Percentiles rank a stretch among this genome's conserved stretches.
Evolutionary conservation across 2,329 filamentous ascomycete species (phyloP).

Genomic region (Diaporthe australafricana): DNA sequence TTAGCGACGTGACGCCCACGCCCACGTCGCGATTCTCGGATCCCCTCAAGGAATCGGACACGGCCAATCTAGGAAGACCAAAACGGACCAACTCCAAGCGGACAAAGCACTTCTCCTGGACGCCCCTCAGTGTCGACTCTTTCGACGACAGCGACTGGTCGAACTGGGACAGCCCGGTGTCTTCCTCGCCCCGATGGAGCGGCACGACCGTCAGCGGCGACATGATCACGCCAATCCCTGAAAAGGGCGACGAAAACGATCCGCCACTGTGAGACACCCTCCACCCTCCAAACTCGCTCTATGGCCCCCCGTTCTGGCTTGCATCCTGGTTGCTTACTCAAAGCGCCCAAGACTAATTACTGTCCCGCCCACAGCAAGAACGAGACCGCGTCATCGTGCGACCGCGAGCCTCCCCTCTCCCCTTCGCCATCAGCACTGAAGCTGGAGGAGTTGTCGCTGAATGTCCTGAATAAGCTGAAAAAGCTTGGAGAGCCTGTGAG

Average conservation of each 20-base stretch:
- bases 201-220: conserved; percentile 68
- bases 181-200: conserved; percentile 69
- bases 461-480: conserved; percentile 78
- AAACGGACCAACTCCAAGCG: conserved; percentile 46
- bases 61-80: conserved; percentile 34
- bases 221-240: conserved; percentile 57
- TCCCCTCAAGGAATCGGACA: conserved; percentile 33
- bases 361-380: conserved; percentile 38
- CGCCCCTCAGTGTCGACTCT: conserved; percentile 66
- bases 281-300: conserved; percentile 14
- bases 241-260: conserved; percentile 57
- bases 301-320: conserved; percentile 17
- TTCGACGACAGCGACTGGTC: conserved; percentile 73
- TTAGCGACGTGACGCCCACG: conserved; percentile 49
- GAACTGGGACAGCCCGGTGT: conserved; percentile 70
- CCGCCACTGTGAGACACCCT: conserved; percentile 60
- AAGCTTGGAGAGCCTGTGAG: conserved; percentile 68
- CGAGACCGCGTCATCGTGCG: conserved; percentile 28
- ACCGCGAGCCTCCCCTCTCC: conserved; percentile 43
- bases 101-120: conserved; percentile 70
- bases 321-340: conserved; percentile 35
- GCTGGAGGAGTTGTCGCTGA: conserved; percentile 72
- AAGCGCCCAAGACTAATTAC: conserved; percentile 35
- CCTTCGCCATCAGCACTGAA: conserved; percentile 51
- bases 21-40: conserved; percentile 37